Percentiles rank a stretch among this genome's conserved stretches.
These are phyloP conservation scores for Geotrichum histeridarum DNA, from an alignment of 1,139 yeast species.

Conservation along the genomic window DNA sequence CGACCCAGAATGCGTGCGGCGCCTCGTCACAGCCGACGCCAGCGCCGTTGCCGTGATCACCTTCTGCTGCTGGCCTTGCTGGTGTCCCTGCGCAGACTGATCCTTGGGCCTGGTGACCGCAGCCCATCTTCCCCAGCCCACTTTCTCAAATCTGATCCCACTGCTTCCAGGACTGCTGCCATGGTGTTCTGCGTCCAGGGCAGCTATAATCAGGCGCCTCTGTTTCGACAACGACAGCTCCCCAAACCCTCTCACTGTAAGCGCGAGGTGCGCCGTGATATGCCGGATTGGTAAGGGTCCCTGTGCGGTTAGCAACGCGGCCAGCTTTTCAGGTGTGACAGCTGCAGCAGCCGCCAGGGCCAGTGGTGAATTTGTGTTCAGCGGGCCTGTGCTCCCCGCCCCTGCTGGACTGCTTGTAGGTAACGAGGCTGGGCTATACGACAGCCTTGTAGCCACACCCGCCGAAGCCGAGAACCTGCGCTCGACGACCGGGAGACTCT, in stretches of 20 bases:
- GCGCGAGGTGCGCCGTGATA: constrained; percentile 71
- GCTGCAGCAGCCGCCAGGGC: constrained; percentile 85
- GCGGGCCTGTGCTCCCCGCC: constrained; percentile 20
- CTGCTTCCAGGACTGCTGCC: constrained; percentile 39
- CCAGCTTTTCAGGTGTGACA: constrained; percentile 76
- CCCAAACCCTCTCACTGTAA: constrained; percentile 76
- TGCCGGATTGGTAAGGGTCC: constrained; percentile 92
- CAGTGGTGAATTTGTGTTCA: constrained; percentile 77
- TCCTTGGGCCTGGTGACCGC: constrained; percentile 37
- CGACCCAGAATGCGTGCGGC: constrained; percentile 15
- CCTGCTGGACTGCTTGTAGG: not conserved
- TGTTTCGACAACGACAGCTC: constrained; percentile 79
- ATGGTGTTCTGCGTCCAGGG: constrained; percentile 68
- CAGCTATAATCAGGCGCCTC: constrained; percentile 82
- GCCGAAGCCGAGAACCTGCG: not conserved
- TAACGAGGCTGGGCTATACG: not conserved
- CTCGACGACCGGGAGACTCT: not conserved
- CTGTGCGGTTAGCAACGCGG: constrained; percentile 59
- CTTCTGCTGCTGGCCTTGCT: not conserved
- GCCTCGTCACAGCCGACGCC: not conserved
- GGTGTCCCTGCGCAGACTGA: not conserved
- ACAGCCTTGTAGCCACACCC: too few relatives aligned
- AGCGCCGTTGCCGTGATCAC: not conserved
- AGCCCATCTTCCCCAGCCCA: constrained; percentile 99
- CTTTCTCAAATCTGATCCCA: constrained; percentile 68